These are phyloP conservation scores for Quercus gilva DNA, from an alignment of 306 rosid genomes.

Conservation along the genomic window DNA sequence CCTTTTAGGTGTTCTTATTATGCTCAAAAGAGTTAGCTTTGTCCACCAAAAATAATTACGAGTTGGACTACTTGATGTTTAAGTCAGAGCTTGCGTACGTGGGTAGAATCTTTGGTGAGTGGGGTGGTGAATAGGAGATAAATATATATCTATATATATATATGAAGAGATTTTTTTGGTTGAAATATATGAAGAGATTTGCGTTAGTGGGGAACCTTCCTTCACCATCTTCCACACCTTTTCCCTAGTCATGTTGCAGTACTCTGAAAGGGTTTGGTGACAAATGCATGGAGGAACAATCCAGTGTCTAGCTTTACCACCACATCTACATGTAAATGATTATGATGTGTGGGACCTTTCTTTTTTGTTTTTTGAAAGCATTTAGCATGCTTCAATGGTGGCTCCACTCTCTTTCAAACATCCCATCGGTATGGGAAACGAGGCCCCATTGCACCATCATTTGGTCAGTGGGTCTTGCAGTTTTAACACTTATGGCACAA, in stretches of 20 bases:
- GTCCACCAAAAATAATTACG: not conserved
- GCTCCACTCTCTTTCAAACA: constrained; percentile 27
- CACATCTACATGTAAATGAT: constrained; percentile 36
- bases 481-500: not conserved
- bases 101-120: not conserved
- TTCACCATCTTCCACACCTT: no score
- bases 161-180: not conserved
- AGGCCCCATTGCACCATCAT: constrained; percentile 27
- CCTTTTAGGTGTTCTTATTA: not conserved
- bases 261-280: constrained; percentile 12
- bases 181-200: not conserved
- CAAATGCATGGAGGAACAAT: constrained; percentile 51
- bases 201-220: not conserved
- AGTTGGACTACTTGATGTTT: not conserved
- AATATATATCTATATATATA: not conserved
- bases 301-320: constrained; percentile 60
- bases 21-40: not conserved
- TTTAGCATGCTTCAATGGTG: constrained; percentile 38
- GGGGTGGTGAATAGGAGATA: not conserved
- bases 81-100: not conserved
- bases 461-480: constrained; percentile 12
- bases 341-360: constrained; percentile 26
- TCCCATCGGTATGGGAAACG: constrained; percentile 27
- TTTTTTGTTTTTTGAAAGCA: not conserved
- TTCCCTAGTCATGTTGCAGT: not conserved